Percentiles rank a stretch among this genome's conserved stretches.
phyloP scores from a whole-genome alignment of 2,329 filamentous ascomycete genomes.

The Monosporascus sp. region DNA sequence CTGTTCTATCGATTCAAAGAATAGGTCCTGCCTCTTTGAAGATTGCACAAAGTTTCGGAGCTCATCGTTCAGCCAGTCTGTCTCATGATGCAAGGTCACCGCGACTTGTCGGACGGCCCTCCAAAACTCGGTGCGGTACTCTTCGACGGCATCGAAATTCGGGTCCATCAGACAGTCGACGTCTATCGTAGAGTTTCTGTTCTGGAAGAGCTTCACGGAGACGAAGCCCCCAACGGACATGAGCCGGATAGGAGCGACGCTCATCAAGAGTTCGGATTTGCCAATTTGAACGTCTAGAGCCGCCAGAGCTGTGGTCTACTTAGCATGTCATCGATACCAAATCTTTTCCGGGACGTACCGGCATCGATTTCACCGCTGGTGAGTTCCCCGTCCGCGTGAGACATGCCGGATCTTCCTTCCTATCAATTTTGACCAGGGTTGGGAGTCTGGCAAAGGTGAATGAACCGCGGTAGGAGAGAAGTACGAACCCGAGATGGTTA shows the following conservation, averaged over 20 bases:
- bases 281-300: conserved; percentile 18
- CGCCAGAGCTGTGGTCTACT: conserved; percentile 9
- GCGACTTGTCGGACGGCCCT: conserved; percentile 10
- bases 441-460: neutral
- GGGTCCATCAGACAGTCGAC: conserved; percentile 22
- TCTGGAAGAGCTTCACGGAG: conserved; percentile 16
- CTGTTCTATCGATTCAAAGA: conserved; percentile 18
- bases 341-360: neutral
- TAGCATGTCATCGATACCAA: neutral
- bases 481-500: neutral
- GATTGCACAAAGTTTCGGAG: conserved; percentile 14
- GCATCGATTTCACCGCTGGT: neutral
- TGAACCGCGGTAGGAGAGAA: neutral
- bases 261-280: conserved; percentile 19
- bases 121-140: conserved; percentile 14
- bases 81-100: neutral
- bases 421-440: neutral
- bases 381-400: neutral
- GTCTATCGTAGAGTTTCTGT: conserved; percentile 15
- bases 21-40: conserved; percentile 12
- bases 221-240: conserved; percentile 19
- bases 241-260: conserved; percentile 22
- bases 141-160: conserved; percentile 14
- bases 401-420: neutral
- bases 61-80: conserved; percentile 20